phyloP scores from a whole-genome alignment of 2,329 filamentous ascomycete species.

The Trichoderma sp. region DNA sequence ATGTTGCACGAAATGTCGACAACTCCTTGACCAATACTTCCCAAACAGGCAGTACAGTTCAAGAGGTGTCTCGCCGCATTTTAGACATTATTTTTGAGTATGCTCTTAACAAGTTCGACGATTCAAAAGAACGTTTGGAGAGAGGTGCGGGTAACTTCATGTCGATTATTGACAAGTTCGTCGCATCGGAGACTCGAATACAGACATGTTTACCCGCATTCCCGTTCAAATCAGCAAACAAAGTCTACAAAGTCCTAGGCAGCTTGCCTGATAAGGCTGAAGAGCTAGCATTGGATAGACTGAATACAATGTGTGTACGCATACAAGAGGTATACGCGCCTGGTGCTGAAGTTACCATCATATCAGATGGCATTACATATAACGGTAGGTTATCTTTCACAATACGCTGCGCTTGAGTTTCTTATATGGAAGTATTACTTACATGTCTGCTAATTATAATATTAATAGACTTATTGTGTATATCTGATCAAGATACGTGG shows the following conservation, averaged over 20 bases:
- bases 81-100: conserved; percentile 29
- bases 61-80: conserved; percentile 20
- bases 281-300: conserved; percentile 28
- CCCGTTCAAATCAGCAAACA: conserved; percentile 36
- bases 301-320: conserved; percentile 30
- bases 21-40: not conserved
- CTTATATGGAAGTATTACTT: not conserved
- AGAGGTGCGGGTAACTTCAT: conserved; percentile 26
- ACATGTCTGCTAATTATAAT: not conserved
- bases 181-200: conserved; percentile 22
- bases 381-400: conserved; percentile 41
- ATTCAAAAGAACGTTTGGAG: conserved; percentile 21
- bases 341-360: conserved; percentile 38
- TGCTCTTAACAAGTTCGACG: conserved; percentile 29
- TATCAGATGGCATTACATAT: conserved; percentile 53
- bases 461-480: conserved; percentile 43
- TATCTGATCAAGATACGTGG: conserved; percentile 48
- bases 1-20: not conserved
- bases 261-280: conserved; percentile 33
- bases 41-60: not conserved
- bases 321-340: conserved; percentile 30
- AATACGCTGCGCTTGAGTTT: accelerated
- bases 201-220: conserved; percentile 32
- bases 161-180: conserved; percentile 25
- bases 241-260: conserved; percentile 33